Evolutionary conservation across 2,329 filamentous ascomycete species (phyloP), one percentile per base, ranked within the genome.

Genomic region (Colletotrichum aenigma): DNA sequence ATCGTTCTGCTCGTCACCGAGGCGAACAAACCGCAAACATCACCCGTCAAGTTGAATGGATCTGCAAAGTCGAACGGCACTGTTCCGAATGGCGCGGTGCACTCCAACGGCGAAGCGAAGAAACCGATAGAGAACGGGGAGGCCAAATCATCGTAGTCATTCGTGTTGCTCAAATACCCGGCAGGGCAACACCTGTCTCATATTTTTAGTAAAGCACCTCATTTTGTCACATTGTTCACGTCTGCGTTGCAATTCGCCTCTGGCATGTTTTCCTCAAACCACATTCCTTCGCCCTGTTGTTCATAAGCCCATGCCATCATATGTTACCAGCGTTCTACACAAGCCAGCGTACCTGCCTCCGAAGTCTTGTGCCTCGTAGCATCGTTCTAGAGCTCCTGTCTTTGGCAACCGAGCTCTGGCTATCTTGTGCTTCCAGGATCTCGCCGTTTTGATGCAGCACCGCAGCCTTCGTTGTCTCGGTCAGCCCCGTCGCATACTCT

Each of bases 1-100:
- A 80, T 76, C 7, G 71, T 78, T 18, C 72, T 83, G 36, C 32
- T 55, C 3, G 18, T 60, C 8, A 26, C 38, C 28, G 73, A 67
- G 13, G 60, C 73, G 30, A 69, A 66, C 48, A 75, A 67, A n/a
- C 15, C 26, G 28, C 12, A 38, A 21, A 13, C 48, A 24, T 24
- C 43, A 6, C 16, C 16, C 2, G 30, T 5, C 15, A 68, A 24
- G 32, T 24, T 28, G 32, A 68, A 58, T 16, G 32, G 55, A 13
- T 24, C 66, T 7, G 24, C 26, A 21, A 48, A 21, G 15, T 2
- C 55, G 66, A 69, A 69, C 26, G 66, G 66, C 28, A 24, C 34
- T 30, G 24, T 69, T 62, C 34, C 62, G 26, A 66, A 66, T 34
- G 62, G 62, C 16, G 62, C 6, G 13, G 62, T 52, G 18, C 36